Conservation (phyloP, 2,329 filamentous ascomycete species). For the Pleurostoma richardsiae region DNA sequence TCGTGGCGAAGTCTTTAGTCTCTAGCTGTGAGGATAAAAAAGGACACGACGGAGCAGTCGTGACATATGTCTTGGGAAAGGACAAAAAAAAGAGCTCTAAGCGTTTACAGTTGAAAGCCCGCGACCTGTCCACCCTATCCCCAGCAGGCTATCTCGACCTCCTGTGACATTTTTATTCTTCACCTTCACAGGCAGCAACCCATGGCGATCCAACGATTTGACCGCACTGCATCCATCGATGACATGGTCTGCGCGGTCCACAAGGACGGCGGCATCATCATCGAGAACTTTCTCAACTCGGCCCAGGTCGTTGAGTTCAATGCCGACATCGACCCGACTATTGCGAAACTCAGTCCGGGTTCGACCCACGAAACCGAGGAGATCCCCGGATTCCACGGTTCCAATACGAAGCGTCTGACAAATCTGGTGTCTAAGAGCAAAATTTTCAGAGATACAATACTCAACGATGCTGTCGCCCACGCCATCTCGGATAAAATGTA, state of each 20-base stretch:
- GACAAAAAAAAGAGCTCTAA: no score
- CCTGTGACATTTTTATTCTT: no score
- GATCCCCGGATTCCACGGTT: constrained; percentile 17
- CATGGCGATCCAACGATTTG: no score
- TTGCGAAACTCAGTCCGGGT: constrained; percentile 12
- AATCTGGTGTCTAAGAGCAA: constrained; percentile 14
- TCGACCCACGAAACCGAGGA: constrained; percentile 13
- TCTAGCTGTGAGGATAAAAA: no score
- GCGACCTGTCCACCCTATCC: no score
- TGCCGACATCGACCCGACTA: constrained; percentile 14
- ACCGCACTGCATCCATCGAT: no score
- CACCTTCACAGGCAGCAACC: no score
- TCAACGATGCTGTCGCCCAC: constrained; percentile 22
- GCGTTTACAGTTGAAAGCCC: no score
- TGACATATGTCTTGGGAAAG: no score
- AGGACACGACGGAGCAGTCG: no score
- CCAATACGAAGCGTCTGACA: constrained; percentile 18
- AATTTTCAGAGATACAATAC: constrained; percentile 19
- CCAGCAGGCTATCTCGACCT: no score
- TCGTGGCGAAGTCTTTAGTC: no score
- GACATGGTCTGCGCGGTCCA: constrained; percentile 4
- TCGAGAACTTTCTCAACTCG: constrained; percentile 16
- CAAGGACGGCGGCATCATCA: constrained; percentile 19
- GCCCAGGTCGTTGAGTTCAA: constrained; percentile 15
- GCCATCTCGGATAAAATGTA: constrained; percentile 16